Evolutionary conservation across 352 stramenopile species (phyloP).

Genomic region (Phytophthora chlamydospora): DNA sequence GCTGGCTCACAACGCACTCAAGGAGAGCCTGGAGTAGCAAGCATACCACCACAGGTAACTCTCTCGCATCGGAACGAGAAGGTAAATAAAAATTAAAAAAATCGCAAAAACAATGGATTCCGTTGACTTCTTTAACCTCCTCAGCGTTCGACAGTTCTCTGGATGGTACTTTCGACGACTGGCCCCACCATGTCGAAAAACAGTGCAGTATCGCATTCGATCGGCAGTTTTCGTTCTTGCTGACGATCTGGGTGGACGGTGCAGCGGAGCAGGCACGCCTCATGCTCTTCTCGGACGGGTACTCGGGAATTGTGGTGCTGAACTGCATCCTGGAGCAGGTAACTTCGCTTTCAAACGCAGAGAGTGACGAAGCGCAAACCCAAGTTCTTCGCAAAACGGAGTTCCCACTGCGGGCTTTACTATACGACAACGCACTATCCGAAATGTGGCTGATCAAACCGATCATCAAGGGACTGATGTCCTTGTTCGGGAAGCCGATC

Average conservation of each 20-base stretch:
- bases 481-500: background rate
- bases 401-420: conserved; percentile 7
- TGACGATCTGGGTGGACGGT: conserved; percentile 27
- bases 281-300: conserved; percentile 46
- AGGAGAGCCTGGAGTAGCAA: too few species aligned
- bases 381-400: too few species aligned
- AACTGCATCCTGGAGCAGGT: conserved; percentile 33
- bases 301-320: conserved; percentile 41
- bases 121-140: too few species aligned
- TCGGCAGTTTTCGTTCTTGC: conserved; percentile 33
- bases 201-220: conserved; percentile 38
- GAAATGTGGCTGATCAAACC: conserved; percentile 13
- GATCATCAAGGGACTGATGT: conserved; percentile 5
- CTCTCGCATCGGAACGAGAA: conserved; percentile 14
- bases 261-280: conserved; percentile 19
- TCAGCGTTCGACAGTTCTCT: conserved; percentile 14
- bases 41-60: too few species aligned
- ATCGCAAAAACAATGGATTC: too few species aligned
- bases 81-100: too few species aligned
- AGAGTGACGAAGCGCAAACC: too few species aligned
- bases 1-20: too few species aligned
- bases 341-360: background rate
- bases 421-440: conserved; percentile 18
- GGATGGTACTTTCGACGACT: conserved; percentile 5
- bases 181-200: conserved; percentile 34